Conservation (phyloP, 352 stramenopile genomes). For the Globisporangium viniferum region DNA sequence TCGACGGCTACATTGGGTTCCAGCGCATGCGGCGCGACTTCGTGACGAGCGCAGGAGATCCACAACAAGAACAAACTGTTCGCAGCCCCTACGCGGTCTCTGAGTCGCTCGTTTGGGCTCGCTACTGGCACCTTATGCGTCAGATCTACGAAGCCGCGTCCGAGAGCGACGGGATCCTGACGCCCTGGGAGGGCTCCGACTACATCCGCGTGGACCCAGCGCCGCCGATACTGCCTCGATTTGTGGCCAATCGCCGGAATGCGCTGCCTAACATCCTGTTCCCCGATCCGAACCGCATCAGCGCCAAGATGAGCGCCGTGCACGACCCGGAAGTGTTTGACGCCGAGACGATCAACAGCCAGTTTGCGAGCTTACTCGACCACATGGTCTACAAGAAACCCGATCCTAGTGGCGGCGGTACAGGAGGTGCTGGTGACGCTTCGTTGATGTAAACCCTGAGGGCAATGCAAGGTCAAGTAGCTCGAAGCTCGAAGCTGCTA, state of each 20-base stretch:
- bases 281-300: slow-evolving; percentile 64
- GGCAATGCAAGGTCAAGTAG: neutral
- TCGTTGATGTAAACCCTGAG: neutral
- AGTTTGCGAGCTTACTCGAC: slow-evolving; percentile 38
- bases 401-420: neutral
- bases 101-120: slow-evolving; percentile 63
- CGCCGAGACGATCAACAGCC: slow-evolving; percentile 37
- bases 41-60: slow-evolving; percentile 3
- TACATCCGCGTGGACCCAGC: slow-evolving; percentile 34
- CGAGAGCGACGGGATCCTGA: slow-evolving; percentile 63
- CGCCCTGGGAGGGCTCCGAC: slow-evolving; percentile 41
- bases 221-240: slow-evolving; percentile 38
- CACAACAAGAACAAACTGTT: slow-evolving; percentile 12
- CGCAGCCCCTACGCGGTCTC: slow-evolving; percentile 41
- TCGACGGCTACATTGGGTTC: slow-evolving; percentile 79
- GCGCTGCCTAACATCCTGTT: slow-evolving; percentile 71
- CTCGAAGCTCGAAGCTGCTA: no score
- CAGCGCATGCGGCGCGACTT: slow-evolving; percentile 69
- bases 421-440: neutral
- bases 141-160: slow-evolving; percentile 67
- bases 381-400: slow-evolving; percentile 30
- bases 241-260: slow-evolving; percentile 34
- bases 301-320: slow-evolving; percentile 35
- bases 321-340: slow-evolving; percentile 61
- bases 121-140: slow-evolving; percentile 82